Conservation (phyloP, 352 stramenopile genomes). For the Phytophthora aleatoria region DNA sequence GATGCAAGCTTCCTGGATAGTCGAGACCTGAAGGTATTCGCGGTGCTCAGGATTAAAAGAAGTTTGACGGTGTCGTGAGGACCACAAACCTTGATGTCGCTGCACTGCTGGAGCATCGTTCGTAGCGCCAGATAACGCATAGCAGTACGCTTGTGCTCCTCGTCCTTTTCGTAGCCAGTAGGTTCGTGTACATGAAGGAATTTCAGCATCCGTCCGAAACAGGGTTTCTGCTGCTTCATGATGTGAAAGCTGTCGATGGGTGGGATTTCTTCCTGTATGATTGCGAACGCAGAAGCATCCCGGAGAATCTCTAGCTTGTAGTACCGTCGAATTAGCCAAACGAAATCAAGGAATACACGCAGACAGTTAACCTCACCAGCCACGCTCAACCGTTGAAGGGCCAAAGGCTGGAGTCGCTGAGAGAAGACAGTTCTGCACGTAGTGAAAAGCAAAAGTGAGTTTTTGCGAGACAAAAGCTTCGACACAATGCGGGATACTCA, state of each 20-base stretch:
- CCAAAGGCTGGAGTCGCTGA: conserved; percentile 45
- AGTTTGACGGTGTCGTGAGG: not conserved
- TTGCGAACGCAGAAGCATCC: conserved; percentile 37
- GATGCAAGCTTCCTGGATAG: conserved; percentile 51
- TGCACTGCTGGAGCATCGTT: conserved; percentile 61
- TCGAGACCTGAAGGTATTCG: conserved; percentile 40
- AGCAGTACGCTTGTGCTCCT: conserved; percentile 51
- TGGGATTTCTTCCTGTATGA: conserved; percentile 34
- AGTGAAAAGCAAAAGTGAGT: not conserved
- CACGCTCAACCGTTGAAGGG: conserved; percentile 55
- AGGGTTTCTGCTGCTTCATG: conserved; percentile 40
- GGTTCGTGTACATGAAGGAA: conserved; percentile 64
- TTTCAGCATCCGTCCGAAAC: conserved; percentile 54
- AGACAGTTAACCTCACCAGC: conserved; percentile 33
- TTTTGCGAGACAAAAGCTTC: not conserved
- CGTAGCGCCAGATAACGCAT: conserved; percentile 60
- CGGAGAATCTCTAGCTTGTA: conserved; percentile 54
- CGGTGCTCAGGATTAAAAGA: not conserved
- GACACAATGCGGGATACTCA: conserved; percentile 17
- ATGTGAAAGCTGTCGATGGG: conserved; percentile 44
- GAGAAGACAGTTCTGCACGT: conserved; percentile 43
- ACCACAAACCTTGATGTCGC: conserved; percentile 48
- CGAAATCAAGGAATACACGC: not conserved
- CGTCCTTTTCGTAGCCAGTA: conserved; percentile 59
- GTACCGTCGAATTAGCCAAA: not conserved